Conservation (phyloP, 1,284 basidiomycete genomes). For the Apiotrichum sp. region DNA sequence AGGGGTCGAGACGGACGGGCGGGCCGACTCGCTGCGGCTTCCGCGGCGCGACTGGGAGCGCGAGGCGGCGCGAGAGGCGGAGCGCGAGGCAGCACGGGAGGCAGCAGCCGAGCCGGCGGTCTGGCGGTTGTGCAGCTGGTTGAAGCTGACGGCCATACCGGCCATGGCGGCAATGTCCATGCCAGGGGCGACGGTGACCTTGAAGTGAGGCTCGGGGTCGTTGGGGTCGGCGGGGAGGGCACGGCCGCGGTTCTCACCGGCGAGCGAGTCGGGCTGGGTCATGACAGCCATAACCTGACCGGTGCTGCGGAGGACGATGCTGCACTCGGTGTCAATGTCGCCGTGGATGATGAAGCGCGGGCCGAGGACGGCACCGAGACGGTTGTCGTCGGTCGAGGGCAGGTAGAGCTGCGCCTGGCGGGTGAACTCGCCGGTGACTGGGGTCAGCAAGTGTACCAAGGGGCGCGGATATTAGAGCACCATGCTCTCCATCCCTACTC, state of each 20-base stretch:
- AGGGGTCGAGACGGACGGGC: too few species aligned
- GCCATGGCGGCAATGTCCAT: constrained; percentile 47
- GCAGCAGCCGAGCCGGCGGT: not conserved
- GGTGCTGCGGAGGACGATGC: not conserved
- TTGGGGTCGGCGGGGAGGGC: not conserved
- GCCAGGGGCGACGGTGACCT: constrained; percentile 45
- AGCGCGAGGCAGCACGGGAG: not conserved
- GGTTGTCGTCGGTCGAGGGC: not conserved
- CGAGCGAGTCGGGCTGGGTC: not conserved
- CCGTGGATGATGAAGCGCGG: constrained; percentile 6
- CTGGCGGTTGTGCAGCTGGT: constrained; percentile 37
- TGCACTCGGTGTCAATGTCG: constrained; percentile 3
- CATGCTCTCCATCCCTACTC: not conserved
- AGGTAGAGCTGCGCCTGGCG: constrained; percentile 1
- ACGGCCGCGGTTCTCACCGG: not conserved
- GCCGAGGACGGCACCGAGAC: constrained; percentile 1
- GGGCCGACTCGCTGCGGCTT: too few species aligned
- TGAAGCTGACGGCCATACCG: constrained; percentile 47
- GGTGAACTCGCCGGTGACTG: not conserved
- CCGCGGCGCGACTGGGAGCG: not conserved
- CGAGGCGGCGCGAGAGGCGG: not conserved
- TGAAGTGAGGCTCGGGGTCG: constrained; percentile 23
- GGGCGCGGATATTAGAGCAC: not conserved
- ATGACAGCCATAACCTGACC: constrained; percentile 10
- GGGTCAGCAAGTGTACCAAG: not conserved